A percentile compares a stretch with the other conserved stretches of the same genome.
These are phyloP conservation scores for Phytophthora brassicae DNA, from an alignment of 352 stramenopile genomes.

Conservation along the genomic window DNA sequence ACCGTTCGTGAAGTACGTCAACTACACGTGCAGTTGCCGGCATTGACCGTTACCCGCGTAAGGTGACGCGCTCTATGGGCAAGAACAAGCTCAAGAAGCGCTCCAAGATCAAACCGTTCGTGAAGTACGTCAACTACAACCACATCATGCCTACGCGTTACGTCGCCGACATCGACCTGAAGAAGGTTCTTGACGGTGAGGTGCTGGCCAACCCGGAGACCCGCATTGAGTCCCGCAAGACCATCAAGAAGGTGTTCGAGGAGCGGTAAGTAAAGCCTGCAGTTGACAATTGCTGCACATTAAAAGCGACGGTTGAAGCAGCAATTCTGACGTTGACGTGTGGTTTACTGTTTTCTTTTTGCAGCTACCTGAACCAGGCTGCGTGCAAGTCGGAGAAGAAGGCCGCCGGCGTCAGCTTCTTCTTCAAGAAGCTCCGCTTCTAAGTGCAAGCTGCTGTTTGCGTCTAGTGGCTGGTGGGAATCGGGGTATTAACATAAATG, in stretches of 20 bases:
- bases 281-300: background rate
- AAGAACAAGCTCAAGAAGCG: constrained; percentile 97
- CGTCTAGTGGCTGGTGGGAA: constrained; percentile 51
- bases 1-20: constrained; percentile 99
- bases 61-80: constrained; percentile 97
- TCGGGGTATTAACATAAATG: constrained; percentile 58
- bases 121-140: constrained; percentile 99
- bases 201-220: constrained; percentile 82
- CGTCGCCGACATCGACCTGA: constrained; percentile 98
- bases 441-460: constrained; percentile 81
- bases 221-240: constrained; percentile 95
- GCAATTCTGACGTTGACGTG: constrained; percentile 15
- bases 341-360: constrained; percentile 6
- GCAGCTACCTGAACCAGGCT: constrained; percentile 92
- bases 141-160: constrained; percentile 99
- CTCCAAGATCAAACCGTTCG: constrained; percentile 98
- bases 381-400: constrained; percentile 98
- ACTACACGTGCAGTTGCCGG: constrained; percentile 96
- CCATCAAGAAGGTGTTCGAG: constrained; percentile 99
- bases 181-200: constrained; percentile 96
- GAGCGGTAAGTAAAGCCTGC: constrained; percentile 84
- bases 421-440: constrained; percentile 99
- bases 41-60: constrained; percentile 95
- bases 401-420: constrained; percentile 97
- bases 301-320: too few species aligned